These are phyloP conservation scores for Xenosphaeropsis pyriputrescens DNA, from an alignment of 2,329 filamentous ascomycete species.

Conservation along the genomic window DNA sequence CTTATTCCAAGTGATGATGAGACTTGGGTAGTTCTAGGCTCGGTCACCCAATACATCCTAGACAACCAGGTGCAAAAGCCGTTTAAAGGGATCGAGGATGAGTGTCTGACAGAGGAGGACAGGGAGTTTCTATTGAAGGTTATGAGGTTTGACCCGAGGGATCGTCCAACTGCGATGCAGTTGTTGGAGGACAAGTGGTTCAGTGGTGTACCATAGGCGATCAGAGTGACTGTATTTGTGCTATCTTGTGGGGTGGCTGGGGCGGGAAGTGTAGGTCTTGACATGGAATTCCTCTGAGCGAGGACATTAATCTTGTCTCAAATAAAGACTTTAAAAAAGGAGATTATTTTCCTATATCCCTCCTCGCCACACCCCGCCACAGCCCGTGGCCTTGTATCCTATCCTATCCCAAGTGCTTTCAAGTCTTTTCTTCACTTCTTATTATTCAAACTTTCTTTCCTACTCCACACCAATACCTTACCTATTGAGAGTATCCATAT, in stretches of 20 bases:
- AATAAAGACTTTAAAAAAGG: too few species aligned
- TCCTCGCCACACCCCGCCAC: too few species aligned
- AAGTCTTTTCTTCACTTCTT: too few species aligned
- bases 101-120: constrained; percentile 12
- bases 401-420: too few species aligned
- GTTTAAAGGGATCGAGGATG: constrained; percentile 9
- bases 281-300: neutral
- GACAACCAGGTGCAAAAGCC: constrained; percentile 12
- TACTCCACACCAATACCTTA: too few species aligned
- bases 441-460: too few species aligned
- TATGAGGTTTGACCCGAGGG: constrained; percentile 27
- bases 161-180: constrained; percentile 22
- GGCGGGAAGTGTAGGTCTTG: neutral
- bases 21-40: constrained; percentile 8
- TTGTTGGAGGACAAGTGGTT: constrained; percentile 23
- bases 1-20: constrained; percentile 11
- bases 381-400: too few species aligned
- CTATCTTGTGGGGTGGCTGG: neutral
- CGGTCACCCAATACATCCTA: constrained; percentile 8
- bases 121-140: constrained; percentile 23
- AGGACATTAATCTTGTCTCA: too few species aligned
- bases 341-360: too few species aligned
- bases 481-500: too few species aligned
- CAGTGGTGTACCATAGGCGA: constrained; percentile 1
- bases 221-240: neutral